These are phyloP conservation scores for Pichia sp. DNA, from an alignment of 1,139 yeast species.

Conservation along the genomic window DNA sequence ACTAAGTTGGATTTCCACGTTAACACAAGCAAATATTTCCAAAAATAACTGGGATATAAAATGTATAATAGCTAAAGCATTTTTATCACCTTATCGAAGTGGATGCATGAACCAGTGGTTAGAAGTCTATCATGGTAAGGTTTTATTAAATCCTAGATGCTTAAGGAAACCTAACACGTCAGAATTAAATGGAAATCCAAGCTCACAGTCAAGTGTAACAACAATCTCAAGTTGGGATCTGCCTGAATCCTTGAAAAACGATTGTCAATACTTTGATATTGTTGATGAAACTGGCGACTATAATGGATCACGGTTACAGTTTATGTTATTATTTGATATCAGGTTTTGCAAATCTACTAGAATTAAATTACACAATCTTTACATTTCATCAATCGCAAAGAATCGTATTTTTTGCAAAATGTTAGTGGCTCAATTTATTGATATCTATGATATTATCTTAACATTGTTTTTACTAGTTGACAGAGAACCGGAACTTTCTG, in stretches of 20 bases:
- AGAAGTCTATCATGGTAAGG: conserved; percentile 17
- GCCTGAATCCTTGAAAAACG: conserved; percentile 36
- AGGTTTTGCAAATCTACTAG: conserved; percentile 69
- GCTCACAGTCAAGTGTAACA: conserved; percentile 7
- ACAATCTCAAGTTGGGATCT: conserved; percentile 33
- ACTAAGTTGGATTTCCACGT: conserved; percentile 54
- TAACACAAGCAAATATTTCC: conserved; percentile 51
- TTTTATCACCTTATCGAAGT: conserved; percentile 46
- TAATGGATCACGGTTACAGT: conserved; percentile 71
- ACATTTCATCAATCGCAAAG: conserved; percentile 64
- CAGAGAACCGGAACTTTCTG: conserved; percentile 75
- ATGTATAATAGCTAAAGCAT: conserved; percentile 49
- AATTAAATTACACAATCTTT: conserved; percentile 55
- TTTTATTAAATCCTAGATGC: conserved; percentile 16
- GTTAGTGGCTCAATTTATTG: conserved; percentile 74
- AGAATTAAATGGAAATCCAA: background rate
- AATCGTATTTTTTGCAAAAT: conserved; percentile 52
- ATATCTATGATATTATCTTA: conserved; percentile 71
- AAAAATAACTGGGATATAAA: conserved; percentile 44
- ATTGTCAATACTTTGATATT: conserved; percentile 39
- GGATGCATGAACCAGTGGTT: conserved; percentile 32
- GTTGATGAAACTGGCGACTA: conserved; percentile 28
- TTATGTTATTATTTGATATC: conserved; percentile 61
- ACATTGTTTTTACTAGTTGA: conserved; percentile 67
- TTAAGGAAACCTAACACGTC: conserved; percentile 4